Percentiles rank a stretch among this genome's conserved stretches.
Conservation (phyloP, 1,284 basidiomycete species). For the Boletus smithii region DNA sequence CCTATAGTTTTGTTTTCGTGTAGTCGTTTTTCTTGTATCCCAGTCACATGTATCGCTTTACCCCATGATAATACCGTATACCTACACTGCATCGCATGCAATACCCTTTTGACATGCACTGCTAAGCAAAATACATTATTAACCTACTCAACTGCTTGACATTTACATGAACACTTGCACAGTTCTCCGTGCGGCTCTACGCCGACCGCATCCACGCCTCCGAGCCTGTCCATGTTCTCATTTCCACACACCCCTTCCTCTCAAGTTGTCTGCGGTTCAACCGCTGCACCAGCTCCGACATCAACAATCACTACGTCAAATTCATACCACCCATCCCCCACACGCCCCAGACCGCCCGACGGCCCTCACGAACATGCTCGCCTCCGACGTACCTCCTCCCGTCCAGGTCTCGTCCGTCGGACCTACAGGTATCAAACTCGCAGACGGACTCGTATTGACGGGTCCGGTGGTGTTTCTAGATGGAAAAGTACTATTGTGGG, state of each 20-base stretch:
- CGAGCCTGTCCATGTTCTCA: too few species aligned
- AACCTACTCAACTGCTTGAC: too few species aligned
- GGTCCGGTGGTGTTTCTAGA: conserved; percentile 83
- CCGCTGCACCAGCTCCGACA: too few species aligned
- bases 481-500: conserved; percentile 88
- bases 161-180: too few species aligned
- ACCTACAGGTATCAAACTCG: conserved; percentile 58
- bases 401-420: conserved; percentile 68
- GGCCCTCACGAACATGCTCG: conserved; percentile 66
- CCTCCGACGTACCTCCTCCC: conserved; percentile 61
- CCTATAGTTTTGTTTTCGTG: neutral
- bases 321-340: conserved; percentile 19
- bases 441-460: conserved; percentile 74
- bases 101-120: too few species aligned
- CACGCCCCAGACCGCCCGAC: conserved; percentile 26
- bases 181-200: conserved; percentile 10
- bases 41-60: conserved; percentile 11
- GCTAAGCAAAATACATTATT: too few species aligned
- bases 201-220: neutral
- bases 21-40: neutral
- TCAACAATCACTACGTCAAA: conserved; percentile 2
- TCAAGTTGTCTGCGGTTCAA: too few species aligned
- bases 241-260: too few species aligned
- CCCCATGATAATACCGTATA: neutral
- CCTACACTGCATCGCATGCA: too few species aligned